Base-by-base conservation (phyloP, 2,329 filamentous ascomycete species). In the Chaetomium sp. region DNA sequence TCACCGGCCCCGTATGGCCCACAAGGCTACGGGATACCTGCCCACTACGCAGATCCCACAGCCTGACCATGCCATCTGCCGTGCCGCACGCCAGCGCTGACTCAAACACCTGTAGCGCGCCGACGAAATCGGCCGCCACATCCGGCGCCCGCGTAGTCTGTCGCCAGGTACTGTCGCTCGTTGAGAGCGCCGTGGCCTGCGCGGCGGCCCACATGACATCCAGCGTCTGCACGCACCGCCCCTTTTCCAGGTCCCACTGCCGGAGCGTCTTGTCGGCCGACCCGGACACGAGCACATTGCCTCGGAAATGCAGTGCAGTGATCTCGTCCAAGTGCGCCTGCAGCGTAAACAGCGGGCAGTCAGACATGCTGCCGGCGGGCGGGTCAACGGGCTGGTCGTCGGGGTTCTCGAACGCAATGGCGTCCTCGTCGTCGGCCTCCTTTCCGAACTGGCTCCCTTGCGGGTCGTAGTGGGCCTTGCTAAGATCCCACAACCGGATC, bases 131-230 rank as follows among this genome's bases (percentile, higher is more conserved):
- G 0, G 94, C 93, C 60, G 86, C 85, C 19, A 96, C 91, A 5
- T 93, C 92, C 57, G 87, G 83, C 19, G 88, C 76, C 57, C 91
- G 87, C 19, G 83, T 85, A 2, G 89, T 87, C 59, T 90, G 89
- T 67, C 91, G 85, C 93, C 93, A 98, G 66, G 80, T 78, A 57
- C 80, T 81, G 61, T 87, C 86, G 55, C 82, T 83, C 2, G 85
- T 83, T 58, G 83, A 84, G 62, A 91, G 83, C 47, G 88, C 87
- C 10, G 88, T 91, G 13, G 92, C 92, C 79, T 97, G 93, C 2
- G 95, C 93, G 4, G 95, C 93, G 10, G 95, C 95, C 95, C 95
- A 99, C 76, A 99, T 90, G 7, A 99, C 94, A 77, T 99, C 95
- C 57, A 99, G 82, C 2, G 95, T 99, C 78, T 99, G 95, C 61